A percentile compares a stretch with the other conserved stretches of the same genome.
phyloP scores from a whole-genome alignment of 495 filamentous ascomycete genomes.

The Hyaloscypha finlandica region DNA sequence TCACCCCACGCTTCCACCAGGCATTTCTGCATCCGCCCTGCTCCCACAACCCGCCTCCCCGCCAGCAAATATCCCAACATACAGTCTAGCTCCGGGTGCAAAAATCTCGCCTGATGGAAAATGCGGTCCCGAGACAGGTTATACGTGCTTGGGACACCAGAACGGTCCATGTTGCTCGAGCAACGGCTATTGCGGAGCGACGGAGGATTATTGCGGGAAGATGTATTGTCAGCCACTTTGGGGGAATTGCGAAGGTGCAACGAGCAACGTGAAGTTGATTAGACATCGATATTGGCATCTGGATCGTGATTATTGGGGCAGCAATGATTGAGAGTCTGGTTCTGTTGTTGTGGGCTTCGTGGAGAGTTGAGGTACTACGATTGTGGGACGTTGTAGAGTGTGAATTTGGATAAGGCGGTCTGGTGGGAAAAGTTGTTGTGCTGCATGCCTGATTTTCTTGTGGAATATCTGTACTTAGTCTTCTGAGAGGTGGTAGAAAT shows the following conservation, averaged over 20 bases:
- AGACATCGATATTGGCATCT: background rate
- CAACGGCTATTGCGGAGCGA: background rate
- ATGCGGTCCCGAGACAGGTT: background rate
- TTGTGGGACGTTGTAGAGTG: background rate
- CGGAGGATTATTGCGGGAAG: background rate
- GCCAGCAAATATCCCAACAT: background rate
- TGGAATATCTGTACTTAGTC: background rate
- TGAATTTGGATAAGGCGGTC: background rate
- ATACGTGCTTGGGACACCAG: background rate
- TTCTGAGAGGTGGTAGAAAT: background rate
- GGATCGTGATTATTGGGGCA: background rate
- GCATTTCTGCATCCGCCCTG: background rate
- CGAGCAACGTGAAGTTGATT: background rate
- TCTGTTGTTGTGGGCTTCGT: background rate
- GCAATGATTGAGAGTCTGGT: background rate
- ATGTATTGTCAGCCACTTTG: conserved; percentile 8
- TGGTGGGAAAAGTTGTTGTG: background rate
- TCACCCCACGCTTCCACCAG: background rate
- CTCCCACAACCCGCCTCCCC: background rate
- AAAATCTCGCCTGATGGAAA: background rate
- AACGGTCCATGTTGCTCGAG: background rate
- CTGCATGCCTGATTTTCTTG: background rate
- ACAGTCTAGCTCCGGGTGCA: background rate
- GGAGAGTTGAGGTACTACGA: background rate
- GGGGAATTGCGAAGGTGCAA: background rate